A percentile compares a stretch with the other conserved stretches of the same genome.
Conservation (phyloP, 2,329 filamentous ascomycete genomes). For the Aureobasidium pullulans region DNA sequence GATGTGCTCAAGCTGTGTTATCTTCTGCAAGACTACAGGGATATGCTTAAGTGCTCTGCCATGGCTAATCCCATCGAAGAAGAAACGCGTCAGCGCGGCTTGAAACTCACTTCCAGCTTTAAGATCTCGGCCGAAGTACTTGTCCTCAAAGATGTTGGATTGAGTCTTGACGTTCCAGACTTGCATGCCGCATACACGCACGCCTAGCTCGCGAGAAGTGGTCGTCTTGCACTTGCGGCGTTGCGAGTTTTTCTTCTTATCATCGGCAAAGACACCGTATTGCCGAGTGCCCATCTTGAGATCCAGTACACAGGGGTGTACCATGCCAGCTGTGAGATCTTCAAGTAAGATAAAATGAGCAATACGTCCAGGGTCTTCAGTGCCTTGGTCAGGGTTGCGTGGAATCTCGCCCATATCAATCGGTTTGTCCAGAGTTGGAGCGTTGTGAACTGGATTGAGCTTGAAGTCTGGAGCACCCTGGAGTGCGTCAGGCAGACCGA, state of each 20-base stretch:
- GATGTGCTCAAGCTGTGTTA: conserved; percentile 75
- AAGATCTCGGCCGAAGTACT: conserved; percentile 87
- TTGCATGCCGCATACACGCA: conserved; percentile 90
- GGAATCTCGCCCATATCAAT: conserved; percentile 25
- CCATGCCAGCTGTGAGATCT: conserved; percentile 94
- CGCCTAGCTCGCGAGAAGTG: conserved; percentile 83
- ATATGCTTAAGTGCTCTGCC: conserved; percentile 79
- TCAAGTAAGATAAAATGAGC: conserved; percentile 92
- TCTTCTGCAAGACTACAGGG: conserved; percentile 75
- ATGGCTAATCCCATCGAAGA: conserved; percentile 82
- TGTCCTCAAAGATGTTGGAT: conserved; percentile 92
- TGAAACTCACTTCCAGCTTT: conserved; percentile 86
- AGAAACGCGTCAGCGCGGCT: conserved; percentile 75
- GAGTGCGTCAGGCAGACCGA: background rate
- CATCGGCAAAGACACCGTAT: conserved; percentile 83
- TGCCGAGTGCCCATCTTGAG: conserved; percentile 98
- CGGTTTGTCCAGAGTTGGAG: conserved; percentile 20
- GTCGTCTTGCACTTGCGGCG: conserved; percentile 86
- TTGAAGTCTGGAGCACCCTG: background rate
- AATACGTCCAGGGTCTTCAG: conserved; percentile 51
- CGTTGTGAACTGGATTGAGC: background rate
- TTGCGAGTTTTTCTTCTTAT: conserved; percentile 91
- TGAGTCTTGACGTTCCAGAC: conserved; percentile 84
- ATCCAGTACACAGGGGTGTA: conserved; percentile 90
- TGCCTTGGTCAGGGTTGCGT: conserved; percentile 39